These are phyloP conservation scores for Euphorbia tirucalli DNA, from an alignment of 345 rosid genomes.

Conservation along the genomic window DNA sequence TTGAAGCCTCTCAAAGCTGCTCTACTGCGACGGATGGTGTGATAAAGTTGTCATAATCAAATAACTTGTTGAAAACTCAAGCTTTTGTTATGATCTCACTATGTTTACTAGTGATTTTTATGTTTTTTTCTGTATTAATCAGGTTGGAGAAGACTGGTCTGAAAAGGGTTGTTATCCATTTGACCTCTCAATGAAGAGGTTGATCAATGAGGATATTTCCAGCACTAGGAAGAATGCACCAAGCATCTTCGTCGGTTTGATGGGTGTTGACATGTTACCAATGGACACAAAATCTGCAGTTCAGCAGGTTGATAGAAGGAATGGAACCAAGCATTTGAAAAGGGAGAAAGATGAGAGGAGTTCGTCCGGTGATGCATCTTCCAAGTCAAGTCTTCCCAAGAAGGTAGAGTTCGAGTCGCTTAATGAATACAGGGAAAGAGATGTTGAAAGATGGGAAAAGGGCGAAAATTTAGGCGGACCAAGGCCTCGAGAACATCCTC, in stretches of 20 bases:
- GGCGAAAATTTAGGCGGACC: conserved; percentile 33
- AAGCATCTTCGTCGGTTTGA: conserved; percentile 80
- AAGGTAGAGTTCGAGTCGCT: conserved; percentile 27
- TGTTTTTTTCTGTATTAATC: conserved; percentile 5
- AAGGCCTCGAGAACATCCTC: conserved; percentile 81
- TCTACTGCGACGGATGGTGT: conserved; percentile 38
- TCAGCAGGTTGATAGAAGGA: conserved; percentile 32
- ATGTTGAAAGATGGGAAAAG: conserved; percentile 33
- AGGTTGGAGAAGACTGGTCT: conserved; percentile 54
- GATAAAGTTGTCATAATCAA: conserved; percentile 29
- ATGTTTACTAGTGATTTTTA: too few species aligned
- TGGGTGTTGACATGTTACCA: conserved; percentile 82
- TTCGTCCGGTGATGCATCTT: conserved; percentile 25
- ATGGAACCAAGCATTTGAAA: conserved; percentile 27
- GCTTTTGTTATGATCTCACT: too few species aligned
- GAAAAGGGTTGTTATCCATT: conserved; percentile 40
- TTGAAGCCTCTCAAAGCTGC: conserved; percentile 42
- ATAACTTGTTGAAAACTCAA: neutral
- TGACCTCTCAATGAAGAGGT: conserved; percentile 69
- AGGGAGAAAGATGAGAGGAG: too few species aligned
- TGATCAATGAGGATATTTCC: conserved; percentile 68
- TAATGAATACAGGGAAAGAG: conserved; percentile 21
- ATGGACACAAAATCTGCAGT: conserved; percentile 36
- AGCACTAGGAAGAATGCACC: conserved; percentile 50
- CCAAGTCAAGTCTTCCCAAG: conserved; percentile 28